Conservation (phyloP, 345 rosid genomes). For the Streptanthus diversifolius region DNA sequence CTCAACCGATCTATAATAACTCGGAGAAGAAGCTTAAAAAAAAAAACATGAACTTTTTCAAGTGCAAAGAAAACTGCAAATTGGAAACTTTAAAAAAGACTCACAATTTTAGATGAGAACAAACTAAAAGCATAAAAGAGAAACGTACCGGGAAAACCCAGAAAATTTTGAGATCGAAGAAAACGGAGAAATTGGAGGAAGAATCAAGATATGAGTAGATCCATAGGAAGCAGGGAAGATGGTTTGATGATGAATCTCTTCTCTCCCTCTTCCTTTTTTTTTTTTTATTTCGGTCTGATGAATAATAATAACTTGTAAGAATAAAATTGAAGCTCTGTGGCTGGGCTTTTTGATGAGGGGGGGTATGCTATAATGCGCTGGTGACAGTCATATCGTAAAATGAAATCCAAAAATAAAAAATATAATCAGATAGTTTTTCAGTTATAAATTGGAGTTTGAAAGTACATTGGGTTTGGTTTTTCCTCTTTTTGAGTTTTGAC, state of each 20-base stretch:
- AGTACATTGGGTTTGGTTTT: constrained; percentile 36
- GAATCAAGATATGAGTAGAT: constrained; percentile 26
- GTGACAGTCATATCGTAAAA: constrained; percentile 33
- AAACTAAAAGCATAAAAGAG: background rate
- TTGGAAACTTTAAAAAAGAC: background rate
- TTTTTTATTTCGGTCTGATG: constrained; percentile 19
- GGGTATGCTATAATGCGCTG: constrained; percentile 32
- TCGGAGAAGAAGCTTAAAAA: background rate
- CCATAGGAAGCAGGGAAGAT: constrained; percentile 16
- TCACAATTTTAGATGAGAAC: background rate
- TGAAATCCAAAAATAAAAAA: background rate
- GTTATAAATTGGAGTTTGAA: constrained; percentile 37
- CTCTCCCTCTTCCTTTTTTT: constrained; percentile 11
- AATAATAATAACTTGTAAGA: constrained; percentile 24
- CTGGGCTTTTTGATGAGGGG: constrained; percentile 25
- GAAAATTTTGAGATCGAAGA: background rate
- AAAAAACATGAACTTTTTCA: background rate
- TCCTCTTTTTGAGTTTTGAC: constrained; percentile 32
- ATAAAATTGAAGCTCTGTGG: constrained; percentile 22
- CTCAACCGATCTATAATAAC: background rate
- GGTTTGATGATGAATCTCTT: constrained; percentile 24
- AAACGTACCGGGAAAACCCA: constrained; percentile 19
- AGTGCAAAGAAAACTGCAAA: background rate
- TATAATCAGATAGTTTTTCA: constrained; percentile 13
- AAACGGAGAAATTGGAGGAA: constrained; percentile 9